Base-by-base conservation (phyloP, 345 rosid genomes). In the Eucalyptus curtisii region DNA sequence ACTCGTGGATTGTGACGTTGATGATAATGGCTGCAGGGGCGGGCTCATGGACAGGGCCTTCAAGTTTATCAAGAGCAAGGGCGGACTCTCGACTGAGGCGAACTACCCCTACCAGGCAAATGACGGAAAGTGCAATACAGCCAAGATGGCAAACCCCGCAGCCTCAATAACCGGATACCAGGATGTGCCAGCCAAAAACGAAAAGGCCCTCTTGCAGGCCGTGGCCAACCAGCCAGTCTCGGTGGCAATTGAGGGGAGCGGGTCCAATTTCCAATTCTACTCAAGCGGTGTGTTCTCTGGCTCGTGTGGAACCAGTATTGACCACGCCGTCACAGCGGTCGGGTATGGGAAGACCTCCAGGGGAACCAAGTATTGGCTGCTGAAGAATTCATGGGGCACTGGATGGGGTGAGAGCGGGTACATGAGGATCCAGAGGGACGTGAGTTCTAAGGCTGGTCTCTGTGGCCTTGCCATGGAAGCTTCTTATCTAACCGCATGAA, bases 171-270 rank as follows among this genome's bases (percentile, higher is more conserved):
- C 88, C 12, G 93, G 93, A 40, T 93, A 89, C 86, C 48, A 90
- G 89, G 87, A 86, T 30, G 94, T 95, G 81, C 94, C 94, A 4
- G 42, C 55, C 8, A 93, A 95, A 82, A 90, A 86, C 61, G 96
- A 95, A 87, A 47, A 85, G 31, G 95, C 94, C 45, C 92, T 95
- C 86, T 44, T 92, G 81, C 79, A 89, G 27, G 96, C 95, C 1
- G 96, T 93, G 45, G 89, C 94, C 2, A 66, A 89, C 86, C 96
- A 94, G 37, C 97, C 96, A 4, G 93, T 95, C 49, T 92, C 96
- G 2, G 95, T 94, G 7, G 91, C 85, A 19, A 88, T 95, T n/a
- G 91, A 88, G 4, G 94, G 87, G 3, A 49, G 89, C 8, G 91
- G 90, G 7, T 87, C 19, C 19, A 87, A 49, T 20, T 95, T 95